Base-by-base conservation (phyloP, 225 moss, liverwort and hornwort species). In the Neckera pumila region DNA sequence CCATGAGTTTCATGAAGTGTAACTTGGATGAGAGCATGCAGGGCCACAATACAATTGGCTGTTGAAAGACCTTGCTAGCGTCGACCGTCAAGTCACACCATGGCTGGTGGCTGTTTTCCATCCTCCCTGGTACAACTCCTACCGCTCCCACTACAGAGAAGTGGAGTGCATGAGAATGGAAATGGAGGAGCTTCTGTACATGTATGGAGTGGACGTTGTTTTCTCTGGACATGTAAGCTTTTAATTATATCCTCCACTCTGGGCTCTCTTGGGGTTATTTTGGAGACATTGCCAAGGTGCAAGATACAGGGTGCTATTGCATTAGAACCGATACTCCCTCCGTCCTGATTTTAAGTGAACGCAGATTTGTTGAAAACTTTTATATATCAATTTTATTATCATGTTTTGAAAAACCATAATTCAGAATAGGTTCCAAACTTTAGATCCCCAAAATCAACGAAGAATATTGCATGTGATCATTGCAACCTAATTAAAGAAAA, bases 51-150 rank as follows among this genome's bases (percentile, higher is more conserved):
- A 93, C 81, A 75, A 70, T 17, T 95, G 95, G 95, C 82, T 92
- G 59, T 26, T 83, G 77, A 88, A 90, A 25, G 94, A 94, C 76
- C 88, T 95, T 79, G 89, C 75, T 8, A 83, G 67, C 7, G 88
- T 94, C 28, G 80, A 93, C 79, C 89, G 92, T 21, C 83, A 81
- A 54, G 89, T 93, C 53, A 95, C 94, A 62, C 92, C 95, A 53
- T 95, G 94, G 93, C 65, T 95, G 49, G 82, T 95, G 64, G 95
- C 90, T 22, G 76, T 91, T 53, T 93, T 91, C 49, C 95, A 95
- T 85, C 93, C 92, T 80, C 95, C 93, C 23, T 94, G 94, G 95
- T 95, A 95, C 83, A 94, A 95, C 73, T 92, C 92, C 34, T 95
- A 95, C 45, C 91, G 87, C 85, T 91, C 94, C 19, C 92, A 95